Evolutionary conservation across 441 rosid genomes (phyloP).

Genomic region (Flueggea neowawraea): DNA sequence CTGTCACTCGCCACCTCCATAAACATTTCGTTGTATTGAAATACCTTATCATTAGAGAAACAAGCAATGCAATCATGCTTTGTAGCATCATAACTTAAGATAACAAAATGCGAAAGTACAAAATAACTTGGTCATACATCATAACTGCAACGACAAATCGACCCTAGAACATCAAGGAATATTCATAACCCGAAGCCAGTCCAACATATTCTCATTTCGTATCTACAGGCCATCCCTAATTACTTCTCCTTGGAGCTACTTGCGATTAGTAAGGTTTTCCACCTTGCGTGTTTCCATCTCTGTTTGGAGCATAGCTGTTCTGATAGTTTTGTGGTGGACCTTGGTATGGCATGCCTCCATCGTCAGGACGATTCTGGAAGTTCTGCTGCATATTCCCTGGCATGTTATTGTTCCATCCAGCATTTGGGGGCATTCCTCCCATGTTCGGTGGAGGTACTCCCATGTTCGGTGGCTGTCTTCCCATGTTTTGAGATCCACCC

Average conservation of each 20-base stretch:
- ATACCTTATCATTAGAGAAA: too few relatives aligned
- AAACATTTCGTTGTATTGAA: too few relatives aligned
- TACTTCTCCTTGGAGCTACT: slow-evolving; percentile 1
- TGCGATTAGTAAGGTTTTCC: slow-evolving; percentile 11
- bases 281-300: slow-evolving; percentile 25
- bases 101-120: background rate
- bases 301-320: slow-evolving; percentile 35
- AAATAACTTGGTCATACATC: background rate
- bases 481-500: slow-evolving; percentile 19
- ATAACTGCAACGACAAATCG: background rate
- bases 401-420: slow-evolving; percentile 21
- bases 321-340: slow-evolving; percentile 42
- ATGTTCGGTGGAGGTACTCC: slow-evolving; percentile 18
- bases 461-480: slow-evolving; percentile 13
- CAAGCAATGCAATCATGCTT: background rate
- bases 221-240: slow-evolving; percentile 27
- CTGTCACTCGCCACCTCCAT: too few relatives aligned
- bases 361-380: slow-evolving; percentile 11
- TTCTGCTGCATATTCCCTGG: slow-evolving; percentile 15
- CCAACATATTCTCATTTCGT: slow-evolving; percentile 8
- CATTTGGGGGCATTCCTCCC: slow-evolving; percentile 31
- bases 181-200: background rate
- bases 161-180: background rate
- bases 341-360: slow-evolving; percentile 22
- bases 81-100: background rate